phyloP scores from a whole-genome alignment of 2,329 filamentous ascomycete genomes.

The Knoxdaviesia capensis region DNA sequence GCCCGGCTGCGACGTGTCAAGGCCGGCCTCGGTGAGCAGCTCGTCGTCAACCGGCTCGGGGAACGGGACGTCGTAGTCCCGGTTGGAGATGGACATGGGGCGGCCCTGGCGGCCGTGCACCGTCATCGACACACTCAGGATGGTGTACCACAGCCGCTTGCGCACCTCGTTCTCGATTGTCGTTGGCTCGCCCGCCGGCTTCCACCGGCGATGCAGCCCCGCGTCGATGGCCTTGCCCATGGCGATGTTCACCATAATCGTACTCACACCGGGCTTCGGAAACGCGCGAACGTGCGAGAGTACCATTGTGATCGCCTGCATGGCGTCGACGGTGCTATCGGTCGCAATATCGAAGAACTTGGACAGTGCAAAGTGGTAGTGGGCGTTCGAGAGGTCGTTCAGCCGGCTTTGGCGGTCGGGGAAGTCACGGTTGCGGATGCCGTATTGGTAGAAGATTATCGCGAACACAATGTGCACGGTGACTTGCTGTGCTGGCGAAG shows the following conservation, averaged over 20 bases:
- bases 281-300: constrained; percentile 55
- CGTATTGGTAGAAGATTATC: constrained; percentile 58
- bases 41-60: constrained; percentile 55
- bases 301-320: constrained; percentile 57
- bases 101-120: constrained; percentile 57
- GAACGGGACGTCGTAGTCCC: constrained; percentile 63
- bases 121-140: constrained; percentile 45
- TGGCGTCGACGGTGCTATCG: constrained; percentile 40
- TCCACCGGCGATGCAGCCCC: constrained; percentile 45
- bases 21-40: constrained; percentile 41
- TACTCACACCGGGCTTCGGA: constrained; percentile 58
- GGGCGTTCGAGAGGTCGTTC: constrained; percentile 48
- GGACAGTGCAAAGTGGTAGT: constrained; percentile 58
- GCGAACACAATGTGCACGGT: constrained; percentile 64
- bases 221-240: constrained; percentile 53
- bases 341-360: constrained; percentile 45
- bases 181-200: constrained; percentile 19
- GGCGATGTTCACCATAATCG: constrained; percentile 43
- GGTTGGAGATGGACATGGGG: constrained; percentile 52
- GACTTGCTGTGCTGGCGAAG: constrained; percentile 44
- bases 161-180: constrained; percentile 54
- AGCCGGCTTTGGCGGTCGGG: constrained; percentile 30
- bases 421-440: constrained; percentile 44
- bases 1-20: constrained; percentile 31
- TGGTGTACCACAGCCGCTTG: constrained; percentile 59